Evolutionary conservation across 2,329 filamentous ascomycete genomes (phyloP).

Genomic region (Ploettnerulaceae sp.): DNA sequence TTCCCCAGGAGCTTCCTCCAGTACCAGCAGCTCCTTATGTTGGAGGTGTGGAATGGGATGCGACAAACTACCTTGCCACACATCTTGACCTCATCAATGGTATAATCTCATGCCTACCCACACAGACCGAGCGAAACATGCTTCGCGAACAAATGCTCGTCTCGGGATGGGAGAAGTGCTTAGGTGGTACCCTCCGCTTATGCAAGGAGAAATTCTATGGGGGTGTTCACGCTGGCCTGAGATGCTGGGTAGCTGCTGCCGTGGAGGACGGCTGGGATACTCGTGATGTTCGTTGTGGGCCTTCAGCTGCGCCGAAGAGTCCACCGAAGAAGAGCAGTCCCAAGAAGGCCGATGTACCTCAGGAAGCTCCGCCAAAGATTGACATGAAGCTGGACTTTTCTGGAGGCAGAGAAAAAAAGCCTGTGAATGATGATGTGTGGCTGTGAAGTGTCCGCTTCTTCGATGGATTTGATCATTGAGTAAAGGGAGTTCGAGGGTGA

Average conservation of each 20-base stretch:
- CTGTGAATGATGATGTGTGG: constrained; percentile 23
- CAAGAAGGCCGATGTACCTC: constrained; percentile 19
- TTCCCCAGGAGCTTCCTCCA: constrained; percentile 80
- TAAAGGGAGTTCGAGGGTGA: background rate
- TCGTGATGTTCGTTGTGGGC: constrained; percentile 72
- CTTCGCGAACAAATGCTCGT: constrained; percentile 74
- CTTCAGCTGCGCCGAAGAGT: constrained; percentile 40
- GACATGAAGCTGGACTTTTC: constrained; percentile 32
- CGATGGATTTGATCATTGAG: background rate
- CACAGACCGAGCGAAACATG: constrained; percentile 63
- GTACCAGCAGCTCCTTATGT: constrained; percentile 94
- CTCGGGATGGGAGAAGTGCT: constrained; percentile 85
- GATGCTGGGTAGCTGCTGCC: constrained; percentile 86
- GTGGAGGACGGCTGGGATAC: constrained; percentile 85
- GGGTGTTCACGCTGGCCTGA: constrained; percentile 80
- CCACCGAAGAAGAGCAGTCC: constrained; percentile 44
- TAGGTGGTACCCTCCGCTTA: constrained; percentile 77
- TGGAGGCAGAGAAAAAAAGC: constrained; percentile 18
- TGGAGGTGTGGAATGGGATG: constrained; percentile 97
- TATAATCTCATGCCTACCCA: constrained; percentile 75
- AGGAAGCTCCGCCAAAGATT: constrained; percentile 29
- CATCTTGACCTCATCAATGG: constrained; percentile 93
- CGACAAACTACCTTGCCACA: constrained; percentile 89
- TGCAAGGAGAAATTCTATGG: constrained; percentile 99
- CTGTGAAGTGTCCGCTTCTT: constrained; percentile 21